Evolutionary conservation across 1,284 basidiomycete species (phyloP).

Genomic region (Amylostereum areolatum): DNA sequence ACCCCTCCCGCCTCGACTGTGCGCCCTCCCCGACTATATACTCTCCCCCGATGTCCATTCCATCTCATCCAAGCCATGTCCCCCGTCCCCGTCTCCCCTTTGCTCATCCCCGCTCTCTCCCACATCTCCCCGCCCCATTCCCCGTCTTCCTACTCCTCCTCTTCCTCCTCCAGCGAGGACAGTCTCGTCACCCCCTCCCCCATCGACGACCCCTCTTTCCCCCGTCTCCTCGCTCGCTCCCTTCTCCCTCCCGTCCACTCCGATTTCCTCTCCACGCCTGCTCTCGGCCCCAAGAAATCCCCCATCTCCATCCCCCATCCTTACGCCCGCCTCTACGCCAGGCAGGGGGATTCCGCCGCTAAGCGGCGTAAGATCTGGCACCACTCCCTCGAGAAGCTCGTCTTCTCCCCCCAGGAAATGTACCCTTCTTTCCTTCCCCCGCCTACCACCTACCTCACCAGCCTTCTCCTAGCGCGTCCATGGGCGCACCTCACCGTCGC

Average conservation of each 20-base stretch:
- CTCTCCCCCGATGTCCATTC: no score
- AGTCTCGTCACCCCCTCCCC: no score
- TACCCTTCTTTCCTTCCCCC: constrained; percentile 23
- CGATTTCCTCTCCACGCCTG: constrained; percentile 5
- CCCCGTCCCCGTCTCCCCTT: no score
- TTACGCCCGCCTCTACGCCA: constrained; percentile 57
- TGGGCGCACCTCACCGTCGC: constrained; percentile 58
- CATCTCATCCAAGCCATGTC: no score
- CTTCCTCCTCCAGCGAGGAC: no score
- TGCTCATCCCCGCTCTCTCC: no score
- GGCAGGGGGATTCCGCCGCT: constrained; percentile 50
- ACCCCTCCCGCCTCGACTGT: no score
- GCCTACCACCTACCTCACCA: background rate
- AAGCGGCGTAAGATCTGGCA: constrained; percentile 71
- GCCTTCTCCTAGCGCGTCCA: constrained; percentile 39
- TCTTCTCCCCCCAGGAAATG: constrained; percentile 65
- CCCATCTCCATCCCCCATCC: constrained; percentile 43
- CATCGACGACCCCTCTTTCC: no score
- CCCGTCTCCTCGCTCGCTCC: background rate
- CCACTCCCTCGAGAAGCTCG: constrained; percentile 62
- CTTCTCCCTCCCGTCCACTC: constrained; percentile 3
- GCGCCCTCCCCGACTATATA: no score
- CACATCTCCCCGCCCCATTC: no score
- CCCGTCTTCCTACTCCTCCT: no score
- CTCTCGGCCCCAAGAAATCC: constrained; percentile 7